phyloP scores from a whole-genome alignment of 1,284 basidiomycete genomes.

The Heterobasidion irregulare region DNA sequence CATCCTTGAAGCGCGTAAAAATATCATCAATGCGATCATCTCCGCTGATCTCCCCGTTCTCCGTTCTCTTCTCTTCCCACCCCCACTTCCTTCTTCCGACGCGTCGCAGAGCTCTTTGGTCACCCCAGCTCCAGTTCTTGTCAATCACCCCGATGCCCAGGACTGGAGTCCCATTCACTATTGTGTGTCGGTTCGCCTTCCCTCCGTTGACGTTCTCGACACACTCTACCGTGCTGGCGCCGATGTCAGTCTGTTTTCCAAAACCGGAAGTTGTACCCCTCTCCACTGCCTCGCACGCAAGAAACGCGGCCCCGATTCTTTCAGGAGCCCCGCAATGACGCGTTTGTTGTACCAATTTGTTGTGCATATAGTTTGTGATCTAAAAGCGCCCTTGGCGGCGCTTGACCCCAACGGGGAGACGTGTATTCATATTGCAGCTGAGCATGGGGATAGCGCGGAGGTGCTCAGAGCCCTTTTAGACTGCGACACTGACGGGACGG shows the following conservation, averaged over 20 bases:
- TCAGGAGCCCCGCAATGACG: conserved; percentile 24
- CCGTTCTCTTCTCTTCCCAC: conserved; percentile 47
- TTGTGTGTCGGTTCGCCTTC: conserved; percentile 45
- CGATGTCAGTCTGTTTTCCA: conserved; percentile 63
- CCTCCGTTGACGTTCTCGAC: conserved; percentile 56
- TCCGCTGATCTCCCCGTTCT: conserved; percentile 40
- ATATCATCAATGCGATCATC: conserved; percentile 43
- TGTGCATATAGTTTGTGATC: conserved; percentile 56
- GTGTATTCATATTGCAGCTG: conserved; percentile 90
- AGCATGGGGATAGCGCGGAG: conserved; percentile 70
- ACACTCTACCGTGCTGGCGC: conserved; percentile 65
- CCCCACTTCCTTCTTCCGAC: conserved; percentile 14
- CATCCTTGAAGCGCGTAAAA: conserved; percentile 25
- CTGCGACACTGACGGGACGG: conserved; percentile 45
- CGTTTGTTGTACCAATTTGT: conserved; percentile 46
- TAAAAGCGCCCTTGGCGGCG: conserved; percentile 57
- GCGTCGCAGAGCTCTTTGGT: conserved; percentile 11
- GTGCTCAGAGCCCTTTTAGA: conserved; percentile 54
- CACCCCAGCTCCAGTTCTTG: conserved; percentile 16
- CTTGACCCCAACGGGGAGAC: conserved; percentile 82
- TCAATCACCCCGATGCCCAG: conserved; percentile 51
- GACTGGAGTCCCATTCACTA: conserved; percentile 70
- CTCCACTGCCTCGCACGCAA: conserved; percentile 61
- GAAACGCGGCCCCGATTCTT: conserved; percentile 24
- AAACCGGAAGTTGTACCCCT: conserved; percentile 52